These are phyloP conservation scores for Mycena maculata DNA, from an alignment of 768 basidiomycete genomes.

Conservation along the genomic window DNA sequence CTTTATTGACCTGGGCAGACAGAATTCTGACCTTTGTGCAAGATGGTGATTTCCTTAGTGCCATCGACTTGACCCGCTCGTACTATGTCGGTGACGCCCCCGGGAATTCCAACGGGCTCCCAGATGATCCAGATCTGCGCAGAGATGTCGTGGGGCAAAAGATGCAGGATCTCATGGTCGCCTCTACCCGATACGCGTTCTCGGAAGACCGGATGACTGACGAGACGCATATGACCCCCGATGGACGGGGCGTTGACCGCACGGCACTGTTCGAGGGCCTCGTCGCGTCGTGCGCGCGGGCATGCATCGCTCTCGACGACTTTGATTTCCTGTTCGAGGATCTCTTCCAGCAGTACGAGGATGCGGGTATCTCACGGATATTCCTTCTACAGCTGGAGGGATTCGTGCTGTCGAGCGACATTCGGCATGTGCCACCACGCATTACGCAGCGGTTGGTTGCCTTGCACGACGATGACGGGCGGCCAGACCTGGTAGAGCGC, in stretches of 20 bases:
- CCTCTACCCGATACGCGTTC: slow-evolving; percentile 91
- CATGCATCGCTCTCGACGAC: slow-evolving; percentile 83
- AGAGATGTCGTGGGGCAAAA: slow-evolving; percentile 77
- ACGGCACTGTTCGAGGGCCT: slow-evolving; percentile 91
- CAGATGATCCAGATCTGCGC: slow-evolving; percentile 69
- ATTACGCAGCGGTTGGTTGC: slow-evolving; percentile 88
- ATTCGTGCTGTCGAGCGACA: slow-evolving; percentile 79
- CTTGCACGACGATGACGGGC: slow-evolving; percentile 76
- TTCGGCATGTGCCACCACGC: slow-evolving; percentile 83
- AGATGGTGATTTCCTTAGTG: slow-evolving; percentile 87
- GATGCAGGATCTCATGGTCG: slow-evolving; percentile 84
- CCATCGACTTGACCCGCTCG: slow-evolving; percentile 85
- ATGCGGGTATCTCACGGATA: slow-evolving; percentile 84
- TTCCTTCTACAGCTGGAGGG: slow-evolving; percentile 86
- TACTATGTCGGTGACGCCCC: slow-evolving; percentile 85
- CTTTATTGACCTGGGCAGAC: slow-evolving; percentile 95
- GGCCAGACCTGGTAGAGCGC: slow-evolving; percentile 83
- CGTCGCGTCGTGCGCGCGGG: slow-evolving; percentile 79
- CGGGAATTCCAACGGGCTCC: slow-evolving; percentile 91
- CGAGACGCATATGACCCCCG: slow-evolving; percentile 81
- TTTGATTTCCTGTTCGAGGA: slow-evolving; percentile 94
- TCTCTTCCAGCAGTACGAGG: slow-evolving; percentile 89
- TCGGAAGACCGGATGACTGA: slow-evolving; percentile 96
- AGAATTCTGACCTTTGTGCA: slow-evolving; percentile 86
- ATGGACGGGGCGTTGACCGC: slow-evolving; percentile 92